phyloP scores from a whole-genome alignment of 805 yeast species.

The Kregervanrija pseudodelftensis region DNA sequence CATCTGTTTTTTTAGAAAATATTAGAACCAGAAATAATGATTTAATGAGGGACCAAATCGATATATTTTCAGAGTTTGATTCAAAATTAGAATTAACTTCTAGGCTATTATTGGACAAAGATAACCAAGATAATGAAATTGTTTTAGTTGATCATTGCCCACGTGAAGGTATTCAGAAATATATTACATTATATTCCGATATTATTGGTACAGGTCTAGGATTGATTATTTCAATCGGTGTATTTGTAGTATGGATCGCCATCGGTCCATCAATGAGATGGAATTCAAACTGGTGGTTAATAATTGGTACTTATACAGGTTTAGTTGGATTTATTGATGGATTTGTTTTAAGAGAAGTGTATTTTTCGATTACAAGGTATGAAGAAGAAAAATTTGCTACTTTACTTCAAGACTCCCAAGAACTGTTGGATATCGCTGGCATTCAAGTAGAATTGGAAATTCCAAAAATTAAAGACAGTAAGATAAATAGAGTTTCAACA shows the following conservation, averaged over 20 bases:
- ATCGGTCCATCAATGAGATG: constrained; percentile 32
- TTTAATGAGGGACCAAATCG: constrained; percentile 18
- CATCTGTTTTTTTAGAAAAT: constrained; percentile 33
- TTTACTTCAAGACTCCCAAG: constrained; percentile 28
- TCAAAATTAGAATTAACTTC: constrained; percentile 20
- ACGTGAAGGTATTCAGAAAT: constrained; percentile 9
- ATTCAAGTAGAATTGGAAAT: constrained; percentile 13
- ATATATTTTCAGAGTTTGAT: constrained; percentile 21
- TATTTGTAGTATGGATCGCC: constrained; percentile 31
- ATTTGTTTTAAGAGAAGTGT: constrained; percentile 33
- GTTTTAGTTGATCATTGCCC: constrained; percentile 23
- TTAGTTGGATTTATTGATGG: constrained; percentile 37
- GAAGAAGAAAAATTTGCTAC: constrained; percentile 18
- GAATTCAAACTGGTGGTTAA: constrained; percentile 37
- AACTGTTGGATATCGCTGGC: constrained; percentile 23
- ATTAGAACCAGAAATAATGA: constrained; percentile 32
- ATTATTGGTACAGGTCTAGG: constrained; percentile 38
- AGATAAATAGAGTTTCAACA: constrained; percentile 11
- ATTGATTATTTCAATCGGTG: constrained; percentile 26
- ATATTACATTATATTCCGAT: constrained; percentile 30
- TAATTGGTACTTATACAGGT: constrained; percentile 41
- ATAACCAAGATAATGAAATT: constrained; percentile 17
- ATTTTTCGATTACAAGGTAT: constrained; percentile 20
- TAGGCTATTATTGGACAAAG: constrained; percentile 1
- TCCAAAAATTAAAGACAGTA: constrained; percentile 1